These are phyloP conservation scores for Parachaetomium inaequale DNA, from an alignment of 495 filamentous ascomycete species.

Conservation along the genomic window DNA sequence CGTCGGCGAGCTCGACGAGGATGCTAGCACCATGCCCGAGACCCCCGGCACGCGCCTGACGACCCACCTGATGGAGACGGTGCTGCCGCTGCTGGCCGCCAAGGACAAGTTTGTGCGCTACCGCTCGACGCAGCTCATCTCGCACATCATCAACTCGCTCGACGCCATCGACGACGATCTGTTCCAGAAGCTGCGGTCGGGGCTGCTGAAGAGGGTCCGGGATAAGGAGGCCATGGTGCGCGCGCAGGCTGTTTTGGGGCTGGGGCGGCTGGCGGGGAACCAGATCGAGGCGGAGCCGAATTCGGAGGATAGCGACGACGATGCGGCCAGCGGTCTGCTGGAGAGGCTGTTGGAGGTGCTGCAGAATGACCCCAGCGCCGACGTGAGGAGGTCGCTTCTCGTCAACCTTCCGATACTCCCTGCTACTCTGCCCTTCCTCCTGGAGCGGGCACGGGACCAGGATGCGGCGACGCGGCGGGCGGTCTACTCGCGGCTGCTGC, in stretches of 20 bases:
- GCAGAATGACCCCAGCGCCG: conserved; percentile 90
- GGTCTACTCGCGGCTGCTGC: conserved; percentile 83
- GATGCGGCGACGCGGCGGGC: conserved; percentile 79
- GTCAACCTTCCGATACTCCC: conserved; percentile 82
- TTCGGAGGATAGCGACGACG: conserved; percentile 60
- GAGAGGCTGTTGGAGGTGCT: conserved; percentile 86
- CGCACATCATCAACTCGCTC: conserved; percentile 82
- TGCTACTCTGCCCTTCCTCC: conserved; percentile 79
- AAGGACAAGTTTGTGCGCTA: conserved; percentile 94
- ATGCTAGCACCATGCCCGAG: conserved; percentile 63
- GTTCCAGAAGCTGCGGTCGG: conserved; percentile 72
- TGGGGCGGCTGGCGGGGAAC: conserved; percentile 80
- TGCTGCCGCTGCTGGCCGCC: conserved; percentile 66
- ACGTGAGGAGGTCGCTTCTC: conserved; percentile 83
- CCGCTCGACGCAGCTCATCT: conserved; percentile 81
- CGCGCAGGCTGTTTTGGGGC: conserved; percentile 87
- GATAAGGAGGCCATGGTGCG: conserved; percentile 92
- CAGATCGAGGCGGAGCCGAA: conserved; percentile 69
- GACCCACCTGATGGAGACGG: conserved; percentile 58
- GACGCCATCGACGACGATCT: conserved; percentile 86
- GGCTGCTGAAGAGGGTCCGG: conserved; percentile 75
- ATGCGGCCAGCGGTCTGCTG: conserved; percentile 57
- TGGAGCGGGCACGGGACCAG: conserved; percentile 86
- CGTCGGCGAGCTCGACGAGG: conserved; percentile 48
- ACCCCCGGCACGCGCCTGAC: conserved; percentile 80